Evolutionary conservation across 1,284 basidiomycete species (phyloP), one percentile per base, ranked within the genome.

Genomic region (Cerioporus squamosus): DNA sequence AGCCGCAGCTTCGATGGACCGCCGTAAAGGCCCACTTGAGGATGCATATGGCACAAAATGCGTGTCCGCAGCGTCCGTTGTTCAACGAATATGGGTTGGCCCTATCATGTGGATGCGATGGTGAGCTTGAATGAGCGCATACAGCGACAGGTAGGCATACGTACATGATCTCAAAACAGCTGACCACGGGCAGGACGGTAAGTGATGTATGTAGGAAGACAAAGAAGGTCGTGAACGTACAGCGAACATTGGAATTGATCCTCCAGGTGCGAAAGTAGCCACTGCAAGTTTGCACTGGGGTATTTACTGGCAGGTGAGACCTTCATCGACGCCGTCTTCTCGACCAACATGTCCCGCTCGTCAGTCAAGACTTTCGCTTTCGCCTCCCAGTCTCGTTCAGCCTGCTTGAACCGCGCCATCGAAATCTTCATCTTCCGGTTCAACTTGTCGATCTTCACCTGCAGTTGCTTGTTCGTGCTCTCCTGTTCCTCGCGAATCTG

Each of bases 1-100:
- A 72, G 36, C 85, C 85, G 64, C 87, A 88, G 1, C 74, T 75
- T 51, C 74, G 74, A 70, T 87, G 85, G 38, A 87, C 72, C 47
- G 81, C 80, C 58, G 85, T 83, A 73, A 88, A 88, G 71, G 83
- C 83, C 83, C 85, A 87, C 66, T 83, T 83, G 22, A 88, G 68
- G 58, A 86, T 82, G 69, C 86, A 88, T 33, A 84, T 72, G 20
- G 82, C 81, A 68, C 86, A 88, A 68, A 85, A 89, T 1, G 85
- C 80, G 65, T 89, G 87, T 2, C 88, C 87, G 60, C 87, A 89
- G 44, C 74, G 70, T 20, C 75, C 76, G 8, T 85, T 79, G 51
- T 76, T 80, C 45, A 89, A 72, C n/a, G 75, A 73, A 65, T 84
- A 85, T 12, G 87, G 88, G 58, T 79, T 79, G 2, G 87, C 82